phyloP scores from a whole-genome alignment of 2,329 filamentous ascomycete species.

The Penicillium glabrum region DNA sequence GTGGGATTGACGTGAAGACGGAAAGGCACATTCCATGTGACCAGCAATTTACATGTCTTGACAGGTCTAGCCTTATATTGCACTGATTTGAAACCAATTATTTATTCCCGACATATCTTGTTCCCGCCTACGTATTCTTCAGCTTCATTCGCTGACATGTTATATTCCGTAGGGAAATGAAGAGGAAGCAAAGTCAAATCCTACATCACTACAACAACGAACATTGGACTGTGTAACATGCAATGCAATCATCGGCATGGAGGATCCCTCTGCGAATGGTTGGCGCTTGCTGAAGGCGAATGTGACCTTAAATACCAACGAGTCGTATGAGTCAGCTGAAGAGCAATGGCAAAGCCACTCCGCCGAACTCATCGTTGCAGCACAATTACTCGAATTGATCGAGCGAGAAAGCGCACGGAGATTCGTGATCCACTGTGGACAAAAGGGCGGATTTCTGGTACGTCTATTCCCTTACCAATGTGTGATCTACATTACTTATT shows the following conservation, averaged over 20 bases:
- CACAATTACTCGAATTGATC: slow-evolving; percentile 56
- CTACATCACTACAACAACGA: slow-evolving; percentile 22
- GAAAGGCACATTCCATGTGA: slow-evolving; percentile 34
- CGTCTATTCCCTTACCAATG: slow-evolving; percentile 4
- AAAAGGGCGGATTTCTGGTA: slow-evolving; percentile 39
- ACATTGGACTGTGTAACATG: slow-evolving; percentile 34
- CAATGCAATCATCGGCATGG: slow-evolving; percentile 35
- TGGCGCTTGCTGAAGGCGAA: slow-evolving; percentile 54
- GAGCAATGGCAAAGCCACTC: slow-evolving; percentile 31
- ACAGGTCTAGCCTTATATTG: background rate
- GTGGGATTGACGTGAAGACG: slow-evolving; percentile 34
- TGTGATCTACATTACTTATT: background rate
- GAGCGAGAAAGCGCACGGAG: slow-evolving; percentile 57
- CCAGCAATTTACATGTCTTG: background rate
- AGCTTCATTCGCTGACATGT: slow-evolving; percentile 14
- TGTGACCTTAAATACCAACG: slow-evolving; percentile 28
- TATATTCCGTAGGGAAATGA: slow-evolving; percentile 15
- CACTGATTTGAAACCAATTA: background rate
- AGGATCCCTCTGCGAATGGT: slow-evolving; percentile 44
- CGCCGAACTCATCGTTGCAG: slow-evolving; percentile 47
- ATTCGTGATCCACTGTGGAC: slow-evolving; percentile 50
- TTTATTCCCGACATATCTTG: background rate
- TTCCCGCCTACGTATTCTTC: background rate
- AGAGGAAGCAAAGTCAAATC: slow-evolving; percentile 32
- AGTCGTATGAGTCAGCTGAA: slow-evolving; percentile 29